Base-by-base conservation (phyloP, 768 basidiomycete species). In the Naganishia onofrii region DNA sequence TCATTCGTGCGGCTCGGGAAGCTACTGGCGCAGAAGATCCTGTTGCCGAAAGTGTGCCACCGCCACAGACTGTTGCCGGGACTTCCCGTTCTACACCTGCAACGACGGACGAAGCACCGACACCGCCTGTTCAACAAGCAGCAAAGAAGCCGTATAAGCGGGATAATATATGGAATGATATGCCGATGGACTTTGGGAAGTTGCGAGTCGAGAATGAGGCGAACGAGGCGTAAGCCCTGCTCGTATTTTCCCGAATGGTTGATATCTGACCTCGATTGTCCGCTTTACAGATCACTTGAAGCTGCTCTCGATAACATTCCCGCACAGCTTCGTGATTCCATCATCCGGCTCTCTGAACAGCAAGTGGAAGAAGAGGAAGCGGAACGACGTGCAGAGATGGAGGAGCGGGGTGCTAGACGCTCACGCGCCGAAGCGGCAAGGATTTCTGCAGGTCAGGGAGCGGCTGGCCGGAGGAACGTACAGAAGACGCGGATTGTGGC, bases 241-340 rank as follows among this genome's bases (percentile, higher is more conserved):
- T 21, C 42, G 28, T 10, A 13, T n/a, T n/a, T n/a, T n/a, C n/a
- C n/a, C n/a, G n/a, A n/a, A n/a, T n/a, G n/a, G n/a, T n/a, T n/a
- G n/a, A n/a, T n/a, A n/a, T n/a, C n/a, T n/a, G n/a, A n/a, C n/a
- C n/a, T n/a, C 54, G 54, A 60, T 29, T 19, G 21, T 53, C 32
- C 44, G 31, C 13, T 52, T 0, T 51, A 7, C 23, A 69, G 69
- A 53, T 31, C 48, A 53, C 48, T 69, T 65, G 32, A 58, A 42
- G 26, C 54, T 70, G 44, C 71, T 63, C 29, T 58, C 0, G 63
- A 70, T 8, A 74, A 70, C 2, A 76, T 87, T 9, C 83, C 84
- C 17, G 90, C 93, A 74, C 84, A 88, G 73, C 89, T 93, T 86
- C 93, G 94, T 76, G 86, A 87, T 0, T 88, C 90, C 66, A 93